These are phyloP conservation scores for Dendryphion nanum DNA, from an alignment of 2,329 filamentous ascomycete species.

Conservation along the genomic window DNA sequence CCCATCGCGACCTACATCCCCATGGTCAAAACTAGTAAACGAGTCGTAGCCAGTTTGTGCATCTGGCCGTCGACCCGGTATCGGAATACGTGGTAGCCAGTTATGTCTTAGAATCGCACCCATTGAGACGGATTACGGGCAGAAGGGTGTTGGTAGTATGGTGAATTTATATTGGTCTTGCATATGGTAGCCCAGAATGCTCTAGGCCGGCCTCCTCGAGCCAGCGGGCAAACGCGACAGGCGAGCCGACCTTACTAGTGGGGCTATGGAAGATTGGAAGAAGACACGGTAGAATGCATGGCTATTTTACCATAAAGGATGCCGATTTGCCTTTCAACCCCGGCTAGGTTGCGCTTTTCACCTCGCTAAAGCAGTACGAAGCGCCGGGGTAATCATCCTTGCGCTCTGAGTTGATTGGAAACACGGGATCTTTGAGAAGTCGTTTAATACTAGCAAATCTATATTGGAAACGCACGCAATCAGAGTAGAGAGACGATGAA, in stretches of 20 bases:
- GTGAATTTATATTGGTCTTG: neutral
- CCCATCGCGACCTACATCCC: no score
- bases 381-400: neutral
- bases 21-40: no score
- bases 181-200: no score
- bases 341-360: no score
- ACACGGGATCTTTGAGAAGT: neutral
- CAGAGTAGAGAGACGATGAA: no score
- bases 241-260: neutral
- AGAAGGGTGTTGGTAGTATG: neutral
- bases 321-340: no score
- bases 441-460: neutral
- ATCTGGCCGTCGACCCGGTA: neutral
- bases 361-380: neutral
- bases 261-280: neutral
- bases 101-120: neutral
- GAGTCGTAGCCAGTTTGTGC: neutral
- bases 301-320: neutral
- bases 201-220: neutral
- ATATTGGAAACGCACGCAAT: neutral
- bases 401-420: slow-evolving; percentile 1
- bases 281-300: neutral
- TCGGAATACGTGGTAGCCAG: neutral
- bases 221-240: neutral
- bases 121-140: neutral